Percentiles rank a stretch among this genome's conserved stretches.
Conservation (phyloP, 2,329 filamentous ascomycete species). For the Xylaria sp. region DNA sequence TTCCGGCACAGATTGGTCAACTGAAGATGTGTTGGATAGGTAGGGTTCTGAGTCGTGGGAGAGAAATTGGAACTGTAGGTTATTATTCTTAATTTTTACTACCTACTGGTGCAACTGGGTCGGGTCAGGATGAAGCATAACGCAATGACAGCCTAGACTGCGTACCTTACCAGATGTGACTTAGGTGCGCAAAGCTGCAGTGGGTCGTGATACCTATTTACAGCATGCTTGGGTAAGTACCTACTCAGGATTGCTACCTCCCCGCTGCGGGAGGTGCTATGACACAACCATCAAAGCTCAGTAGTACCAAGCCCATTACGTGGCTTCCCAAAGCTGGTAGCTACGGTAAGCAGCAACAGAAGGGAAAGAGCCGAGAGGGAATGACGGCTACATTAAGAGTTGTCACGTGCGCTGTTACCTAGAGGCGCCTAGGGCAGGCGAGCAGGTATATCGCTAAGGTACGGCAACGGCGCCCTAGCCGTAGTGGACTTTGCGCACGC, state of each 20-base stretch:
- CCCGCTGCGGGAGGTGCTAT: constrained; percentile 10
- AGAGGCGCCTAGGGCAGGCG: constrained; percentile 8
- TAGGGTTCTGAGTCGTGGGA: constrained; percentile 31
- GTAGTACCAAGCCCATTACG: not conserved
- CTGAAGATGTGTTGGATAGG: constrained; percentile 27
- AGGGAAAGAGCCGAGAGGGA: not conserved
- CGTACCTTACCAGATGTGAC: constrained; percentile 11
- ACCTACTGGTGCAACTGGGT: constrained; percentile 17
- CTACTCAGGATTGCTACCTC: not conserved
- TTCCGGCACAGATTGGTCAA: not conserved
- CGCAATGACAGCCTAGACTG: constrained; percentile 30
- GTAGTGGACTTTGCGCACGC: not conserved
- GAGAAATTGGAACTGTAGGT: constrained; percentile 6
- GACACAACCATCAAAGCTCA: constrained; percentile 19
- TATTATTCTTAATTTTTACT: constrained; percentile 16
- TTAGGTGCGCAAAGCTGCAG: constrained; percentile 24
- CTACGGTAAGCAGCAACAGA: not conserved
- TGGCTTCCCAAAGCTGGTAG: constrained; percentile 1
- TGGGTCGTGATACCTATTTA: constrained; percentile 21
- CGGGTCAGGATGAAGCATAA: constrained; percentile 26
- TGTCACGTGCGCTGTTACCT: constrained; percentile 16
- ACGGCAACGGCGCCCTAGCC: too few relatives aligned
- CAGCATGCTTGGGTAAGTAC: not conserved
- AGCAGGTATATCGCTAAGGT: not conserved
- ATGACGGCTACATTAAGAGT: constrained; percentile 8